A percentile compares a stretch with the other conserved stretches of the same genome.
Evolutionary conservation across 2,329 filamentous ascomycete species (phyloP).

Genomic region (Calonectria pauciramosa): DNA sequence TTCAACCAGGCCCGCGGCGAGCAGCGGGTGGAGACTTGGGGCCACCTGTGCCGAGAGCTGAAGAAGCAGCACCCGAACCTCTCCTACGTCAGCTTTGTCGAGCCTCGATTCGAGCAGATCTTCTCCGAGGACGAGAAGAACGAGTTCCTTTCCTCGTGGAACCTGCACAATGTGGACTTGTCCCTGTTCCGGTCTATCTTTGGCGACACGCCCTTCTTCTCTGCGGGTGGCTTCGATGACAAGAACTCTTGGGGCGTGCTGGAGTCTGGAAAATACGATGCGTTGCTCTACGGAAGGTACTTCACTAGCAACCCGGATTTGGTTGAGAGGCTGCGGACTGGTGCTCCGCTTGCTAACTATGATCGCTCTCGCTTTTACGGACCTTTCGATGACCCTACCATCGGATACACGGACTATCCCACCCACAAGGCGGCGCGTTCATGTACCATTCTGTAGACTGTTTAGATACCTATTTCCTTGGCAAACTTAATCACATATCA

Average conservation of each 20-base stretch:
- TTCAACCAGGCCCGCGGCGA: constrained; percentile 66
- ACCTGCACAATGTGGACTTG: constrained; percentile 59
- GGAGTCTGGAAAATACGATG: constrained; percentile 61
- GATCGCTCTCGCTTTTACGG: constrained; percentile 61
- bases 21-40: constrained; percentile 67
- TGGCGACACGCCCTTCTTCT: constrained; percentile 66
- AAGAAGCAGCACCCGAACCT: constrained; percentile 59
- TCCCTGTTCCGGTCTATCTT: constrained; percentile 65
- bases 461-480: not conserved
- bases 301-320: constrained; percentile 66
- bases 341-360: constrained; percentile 55
- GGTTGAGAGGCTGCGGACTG: constrained; percentile 57
- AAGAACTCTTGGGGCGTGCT: constrained; percentile 62
- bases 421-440: constrained; percentile 16
- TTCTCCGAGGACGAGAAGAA: constrained; percentile 63
- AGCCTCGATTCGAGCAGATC: constrained; percentile 68
- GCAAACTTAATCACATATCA: not conserved
- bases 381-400: constrained; percentile 50
- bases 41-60: constrained; percentile 61
- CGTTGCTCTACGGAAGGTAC: constrained; percentile 60
- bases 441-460: not conserved
- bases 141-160: constrained; percentile 62
- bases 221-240: constrained; percentile 67
- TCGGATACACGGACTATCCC: constrained; percentile 55
- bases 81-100: constrained; percentile 69